Evolutionary conservation across 2,329 filamentous ascomycete species (phyloP).

Genomic region (Scedosporium dehoogii): DNA sequence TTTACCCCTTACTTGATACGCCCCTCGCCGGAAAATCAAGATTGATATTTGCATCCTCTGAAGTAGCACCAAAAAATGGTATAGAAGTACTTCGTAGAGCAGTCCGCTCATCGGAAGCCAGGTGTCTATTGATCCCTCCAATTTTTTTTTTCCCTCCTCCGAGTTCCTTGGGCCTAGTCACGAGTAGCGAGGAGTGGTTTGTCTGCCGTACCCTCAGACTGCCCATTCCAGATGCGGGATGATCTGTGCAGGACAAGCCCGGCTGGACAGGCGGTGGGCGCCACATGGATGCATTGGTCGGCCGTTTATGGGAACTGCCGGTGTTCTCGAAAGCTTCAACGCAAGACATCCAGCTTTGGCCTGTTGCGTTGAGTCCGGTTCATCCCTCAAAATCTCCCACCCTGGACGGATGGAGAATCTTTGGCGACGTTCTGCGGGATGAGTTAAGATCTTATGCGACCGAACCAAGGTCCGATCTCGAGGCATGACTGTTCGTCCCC

Average conservation of each 20-base stretch:
- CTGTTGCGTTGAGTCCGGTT: neutral
- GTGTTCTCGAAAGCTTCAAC: neutral
- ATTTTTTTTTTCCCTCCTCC: neutral
- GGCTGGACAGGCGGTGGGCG: neutral
- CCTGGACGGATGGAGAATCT: too few relatives aligned
- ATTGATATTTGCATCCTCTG: too few relatives aligned
- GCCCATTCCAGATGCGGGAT: neutral
- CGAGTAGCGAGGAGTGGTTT: neutral
- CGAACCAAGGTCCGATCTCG: too few relatives aligned
- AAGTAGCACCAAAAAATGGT: neutral
- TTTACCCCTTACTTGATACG: too few relatives aligned
- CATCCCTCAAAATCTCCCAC: too few relatives aligned
- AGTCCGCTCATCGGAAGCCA: neutral
- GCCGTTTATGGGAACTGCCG: neutral
- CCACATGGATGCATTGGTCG: neutral
- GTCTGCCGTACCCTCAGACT: neutral
- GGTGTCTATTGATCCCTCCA: neutral
- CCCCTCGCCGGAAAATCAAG: too few relatives aligned
- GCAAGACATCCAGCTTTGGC: neutral
- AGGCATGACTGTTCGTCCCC: too few relatives aligned
- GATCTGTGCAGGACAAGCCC: neutral
- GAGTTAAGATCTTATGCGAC: too few relatives aligned
- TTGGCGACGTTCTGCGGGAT: too few relatives aligned
- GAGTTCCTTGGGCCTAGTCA: neutral
- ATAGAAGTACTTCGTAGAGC: neutral